phyloP scores from a whole-genome alignment of 2,329 filamentous ascomycete species.

The Claviceps sp. region DNA sequence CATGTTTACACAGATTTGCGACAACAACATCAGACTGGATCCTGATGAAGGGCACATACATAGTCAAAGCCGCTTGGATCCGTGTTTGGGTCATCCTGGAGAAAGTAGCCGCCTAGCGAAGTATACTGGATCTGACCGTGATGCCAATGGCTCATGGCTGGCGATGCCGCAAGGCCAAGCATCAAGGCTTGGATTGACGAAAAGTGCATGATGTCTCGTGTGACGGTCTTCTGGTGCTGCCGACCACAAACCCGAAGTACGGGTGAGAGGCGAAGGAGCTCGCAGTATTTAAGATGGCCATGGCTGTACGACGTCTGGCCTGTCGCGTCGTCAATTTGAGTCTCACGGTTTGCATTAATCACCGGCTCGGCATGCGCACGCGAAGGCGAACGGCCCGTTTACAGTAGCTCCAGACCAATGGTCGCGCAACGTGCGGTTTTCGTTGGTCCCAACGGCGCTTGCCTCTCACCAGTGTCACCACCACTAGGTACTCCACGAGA shows the following conservation, averaged over 20 bases:
- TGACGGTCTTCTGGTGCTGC: neutral
- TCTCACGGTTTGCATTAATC: too few relatives aligned
- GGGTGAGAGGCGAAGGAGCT: neutral
- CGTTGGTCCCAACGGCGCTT: constrained; percentile 1
- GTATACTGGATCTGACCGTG: constrained; percentile 41
- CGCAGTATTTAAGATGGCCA: neutral
- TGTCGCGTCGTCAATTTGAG: neutral
- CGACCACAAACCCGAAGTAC: neutral
- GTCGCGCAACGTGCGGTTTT: neutral
- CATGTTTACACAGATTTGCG: neutral
- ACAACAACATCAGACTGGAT: neutral
- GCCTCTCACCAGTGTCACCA: neutral
- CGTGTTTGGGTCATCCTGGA: constrained; percentile 47
- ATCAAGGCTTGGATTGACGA: constrained; percentile 16
- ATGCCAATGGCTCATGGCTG: constrained; percentile 16
- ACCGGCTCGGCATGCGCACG: neutral
- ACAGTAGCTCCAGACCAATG: neutral
- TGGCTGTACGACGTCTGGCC: neutral
- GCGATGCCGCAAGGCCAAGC: constrained; percentile 16
- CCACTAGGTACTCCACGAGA: too few relatives aligned
- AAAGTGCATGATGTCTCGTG: constrained; percentile 18
- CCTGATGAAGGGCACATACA: constrained; percentile 25
- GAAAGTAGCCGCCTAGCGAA: constrained; percentile 47
- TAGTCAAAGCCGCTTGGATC: constrained; percentile 48
- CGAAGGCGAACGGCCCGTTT: too few relatives aligned